A percentile compares a stretch with the other conserved stretches of the same genome.
Conservation (phyloP, 345 rosid genomes). For the Syzygium aqueum region DNA sequence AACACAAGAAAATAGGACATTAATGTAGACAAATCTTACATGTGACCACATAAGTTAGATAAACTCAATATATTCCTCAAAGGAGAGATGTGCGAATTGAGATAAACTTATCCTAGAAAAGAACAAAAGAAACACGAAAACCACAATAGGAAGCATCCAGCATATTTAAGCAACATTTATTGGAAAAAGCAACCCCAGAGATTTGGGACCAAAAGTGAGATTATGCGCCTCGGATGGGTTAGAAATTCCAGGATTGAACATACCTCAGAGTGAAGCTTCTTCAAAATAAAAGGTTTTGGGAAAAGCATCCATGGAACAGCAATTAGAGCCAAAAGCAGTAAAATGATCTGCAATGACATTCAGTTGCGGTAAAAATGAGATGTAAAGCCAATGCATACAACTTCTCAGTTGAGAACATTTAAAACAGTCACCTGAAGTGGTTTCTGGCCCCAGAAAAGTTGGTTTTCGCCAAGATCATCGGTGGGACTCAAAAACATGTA, state of each 20-base stretch:
- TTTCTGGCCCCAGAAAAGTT: constrained; percentile 93
- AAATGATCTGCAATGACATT: constrained; percentile 51
- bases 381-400: background rate
- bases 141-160: background rate
- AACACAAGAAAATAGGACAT: background rate
- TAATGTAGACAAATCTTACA: background rate
- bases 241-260: background rate
- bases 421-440: constrained; percentile 60
- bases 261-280: constrained; percentile 80
- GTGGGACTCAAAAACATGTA: constrained; percentile 98
- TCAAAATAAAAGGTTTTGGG: constrained; percentile 90
- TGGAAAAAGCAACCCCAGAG: too few species aligned
- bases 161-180: background rate
- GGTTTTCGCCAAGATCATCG: constrained; percentile 79
- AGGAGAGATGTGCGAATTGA: background rate
- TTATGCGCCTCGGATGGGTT: background rate
- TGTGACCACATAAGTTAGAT: background rate
- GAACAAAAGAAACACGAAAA: background rate
- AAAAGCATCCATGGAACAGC: constrained; percentile 99
- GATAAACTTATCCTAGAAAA: background rate
- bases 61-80: background rate
- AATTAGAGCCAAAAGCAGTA: constrained; percentile 66
- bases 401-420: background rate
- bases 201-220: background rate
- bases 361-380: background rate